Percentiles rank a stretch among this genome's conserved stretches.
These are phyloP conservation scores for Periconia sp. DNA, from an alignment of 2,329 filamentous ascomycete genomes.

Conservation along the genomic window DNA sequence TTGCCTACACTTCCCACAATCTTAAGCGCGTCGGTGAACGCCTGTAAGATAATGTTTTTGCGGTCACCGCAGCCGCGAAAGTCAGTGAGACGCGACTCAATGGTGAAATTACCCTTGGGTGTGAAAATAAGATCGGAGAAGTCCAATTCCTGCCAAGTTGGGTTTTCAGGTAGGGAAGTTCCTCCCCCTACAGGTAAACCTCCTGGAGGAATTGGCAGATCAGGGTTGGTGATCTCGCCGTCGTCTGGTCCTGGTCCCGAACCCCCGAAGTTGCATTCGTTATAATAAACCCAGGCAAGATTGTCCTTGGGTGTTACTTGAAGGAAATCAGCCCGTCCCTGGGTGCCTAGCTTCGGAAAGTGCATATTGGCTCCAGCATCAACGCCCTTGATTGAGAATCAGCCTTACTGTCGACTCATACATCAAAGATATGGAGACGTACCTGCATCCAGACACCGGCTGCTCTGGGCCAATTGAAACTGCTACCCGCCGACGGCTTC, in stretches of 20 bases:
- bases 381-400: slow-evolving; percentile 5
- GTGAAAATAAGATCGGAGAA: no score
- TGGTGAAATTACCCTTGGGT: slow-evolving; percentile 2
- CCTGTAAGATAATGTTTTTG: background rate
- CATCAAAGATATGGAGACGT: no score
- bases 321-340: slow-evolving; percentile 8
- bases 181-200: no score
- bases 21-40: background rate
- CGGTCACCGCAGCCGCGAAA: background rate
- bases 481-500: slow-evolving; percentile 9
- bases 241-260: background rate
- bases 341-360: slow-evolving; percentile 11
- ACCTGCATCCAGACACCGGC: slow-evolving; percentile 8
- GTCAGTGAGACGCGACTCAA: background rate
- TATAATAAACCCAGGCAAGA: background rate
- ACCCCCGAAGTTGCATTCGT: background rate
- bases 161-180: no score
- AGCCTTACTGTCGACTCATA: background rate
- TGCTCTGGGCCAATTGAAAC: slow-evolving; percentile 10
- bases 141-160: no score
- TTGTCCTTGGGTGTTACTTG: slow-evolving; percentile 2
- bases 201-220: background rate
- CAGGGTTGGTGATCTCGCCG: background rate
- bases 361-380: slow-evolving; percentile 18
- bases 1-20: background rate